Conservation (phyloP, 768 basidiomycete species). For the Leccinum barrowsii region DNA sequence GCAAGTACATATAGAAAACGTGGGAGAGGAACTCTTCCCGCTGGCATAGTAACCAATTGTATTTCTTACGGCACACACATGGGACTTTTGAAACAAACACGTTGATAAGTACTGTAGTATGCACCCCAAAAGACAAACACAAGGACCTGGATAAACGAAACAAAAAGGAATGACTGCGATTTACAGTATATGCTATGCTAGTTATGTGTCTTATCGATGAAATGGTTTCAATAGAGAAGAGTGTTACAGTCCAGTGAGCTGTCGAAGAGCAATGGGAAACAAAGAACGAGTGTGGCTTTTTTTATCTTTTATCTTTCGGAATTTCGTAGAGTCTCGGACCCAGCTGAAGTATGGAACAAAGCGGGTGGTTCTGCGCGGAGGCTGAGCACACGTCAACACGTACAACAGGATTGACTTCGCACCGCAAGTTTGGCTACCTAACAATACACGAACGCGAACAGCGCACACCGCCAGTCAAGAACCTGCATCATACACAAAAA, state of each 20-base stretch:
- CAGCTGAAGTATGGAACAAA: conserved; percentile 5
- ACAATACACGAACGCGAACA: conserved; percentile 46
- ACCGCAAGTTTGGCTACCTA: conserved; percentile 49
- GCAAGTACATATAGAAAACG: conserved; percentile 1
- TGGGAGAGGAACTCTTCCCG: neutral
- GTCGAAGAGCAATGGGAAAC: conserved; percentile 9
- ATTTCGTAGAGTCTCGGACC: conserved; percentile 29
- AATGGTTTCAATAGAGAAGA: conserved; percentile 15
- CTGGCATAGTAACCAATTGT: conserved; percentile 6
- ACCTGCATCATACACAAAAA: conserved; percentile 30
- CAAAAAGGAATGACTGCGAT: conserved; percentile 28
- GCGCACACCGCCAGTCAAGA: conserved; percentile 24
- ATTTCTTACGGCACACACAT: conserved; percentile 14
- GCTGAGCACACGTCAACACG: conserved; percentile 23
- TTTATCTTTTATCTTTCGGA: conserved; percentile 19
- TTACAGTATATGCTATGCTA: conserved; percentile 28
- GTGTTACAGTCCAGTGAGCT: conserved; percentile 29
- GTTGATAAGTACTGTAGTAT: conserved; percentile 11
- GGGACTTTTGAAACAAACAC: conserved; percentile 10
- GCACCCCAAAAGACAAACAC: conserved; percentile 23
- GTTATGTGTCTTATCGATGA: conserved; percentile 17
- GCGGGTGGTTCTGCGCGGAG: conserved; percentile 6
- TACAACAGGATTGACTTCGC: conserved; percentile 30
- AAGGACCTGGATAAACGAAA: conserved; percentile 8
- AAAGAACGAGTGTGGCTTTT: conserved; percentile 25